A percentile compares a stretch with the other conserved stretches of the same genome.
Evolutionary conservation across 257 asterid genomes (phyloP).

Genomic region (Schizonepeta tenuifolia): DNA sequence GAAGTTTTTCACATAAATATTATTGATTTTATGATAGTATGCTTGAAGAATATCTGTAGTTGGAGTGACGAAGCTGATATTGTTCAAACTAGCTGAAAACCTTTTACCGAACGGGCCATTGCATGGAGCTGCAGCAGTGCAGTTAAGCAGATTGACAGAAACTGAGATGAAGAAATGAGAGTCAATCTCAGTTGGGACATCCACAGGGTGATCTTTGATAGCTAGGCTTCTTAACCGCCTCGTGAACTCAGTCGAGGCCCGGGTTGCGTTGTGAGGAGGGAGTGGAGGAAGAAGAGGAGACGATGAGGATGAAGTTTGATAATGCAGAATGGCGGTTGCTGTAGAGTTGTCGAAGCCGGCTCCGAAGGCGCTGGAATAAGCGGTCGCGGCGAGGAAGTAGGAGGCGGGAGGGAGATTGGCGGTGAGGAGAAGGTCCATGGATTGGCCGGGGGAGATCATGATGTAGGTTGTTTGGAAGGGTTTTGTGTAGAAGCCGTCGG

Average conservation of each 20-base stretch:
- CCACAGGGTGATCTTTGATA: constrained; percentile 23
- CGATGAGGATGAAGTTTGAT: neutral
- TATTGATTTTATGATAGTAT: constrained; percentile 30
- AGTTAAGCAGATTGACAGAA: constrained; percentile 45
- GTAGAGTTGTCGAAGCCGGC: constrained; percentile 51
- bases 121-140: constrained; percentile 33
- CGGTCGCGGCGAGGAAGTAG: constrained; percentile 45
- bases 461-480: constrained; percentile 46
- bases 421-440: constrained; percentile 40
- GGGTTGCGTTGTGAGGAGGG: constrained; percentile 42
- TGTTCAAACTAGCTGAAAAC: constrained; percentile 58
- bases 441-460: constrained; percentile 56
- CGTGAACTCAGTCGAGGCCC: constrained; percentile 36
- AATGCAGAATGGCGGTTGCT: constrained; percentile 42
- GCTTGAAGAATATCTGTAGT: constrained; percentile 42
- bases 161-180: constrained; percentile 36
- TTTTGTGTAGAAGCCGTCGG: constrained; percentile 52
- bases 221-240: constrained; percentile 41
- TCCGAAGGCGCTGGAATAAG: constrained; percentile 49
- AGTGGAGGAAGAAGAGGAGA: constrained; percentile 38
- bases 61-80: constrained; percentile 48
- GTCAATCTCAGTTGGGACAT: constrained; percentile 38
- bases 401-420: constrained; percentile 34
- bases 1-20: constrained; percentile 41
- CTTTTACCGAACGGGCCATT: constrained; percentile 51